Percentiles rank a stretch among this genome's conserved stretches.
phyloP scores from a whole-genome alignment of 2,329 filamentous ascomycete species.

The Coniella lustricola region DNA sequence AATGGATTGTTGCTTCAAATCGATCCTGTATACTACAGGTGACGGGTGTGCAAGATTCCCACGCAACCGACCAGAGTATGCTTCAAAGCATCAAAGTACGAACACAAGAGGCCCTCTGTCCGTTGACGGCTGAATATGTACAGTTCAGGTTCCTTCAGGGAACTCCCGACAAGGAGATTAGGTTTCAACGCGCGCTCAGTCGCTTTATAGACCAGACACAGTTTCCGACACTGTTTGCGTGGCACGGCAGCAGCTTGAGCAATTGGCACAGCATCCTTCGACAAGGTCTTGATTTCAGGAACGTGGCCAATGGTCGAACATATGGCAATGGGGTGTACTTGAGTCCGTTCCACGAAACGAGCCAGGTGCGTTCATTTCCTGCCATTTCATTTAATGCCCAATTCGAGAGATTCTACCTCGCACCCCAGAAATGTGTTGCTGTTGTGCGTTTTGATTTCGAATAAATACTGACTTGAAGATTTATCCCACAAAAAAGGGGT shows the following conservation, averaged over 20 bases:
- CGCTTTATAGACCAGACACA: constrained; percentile 14
- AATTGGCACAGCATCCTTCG: constrained; percentile 69
- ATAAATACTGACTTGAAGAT: background rate
- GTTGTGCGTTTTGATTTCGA: background rate
- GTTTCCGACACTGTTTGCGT: constrained; percentile 23
- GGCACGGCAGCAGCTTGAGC: constrained; percentile 45
- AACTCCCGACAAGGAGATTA: constrained; percentile 76
- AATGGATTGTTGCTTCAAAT: constrained; percentile 89
- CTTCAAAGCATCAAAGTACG: constrained; percentile 22
- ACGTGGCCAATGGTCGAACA: constrained; percentile 56
- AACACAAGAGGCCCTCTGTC: constrained; percentile 48
- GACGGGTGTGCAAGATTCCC: constrained; percentile 2
- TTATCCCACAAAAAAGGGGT: constrained; percentile 1
- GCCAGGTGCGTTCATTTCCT: constrained; percentile 25
- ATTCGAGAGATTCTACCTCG: too few species aligned
- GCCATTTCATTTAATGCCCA: too few species aligned
- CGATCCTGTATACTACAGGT: constrained; percentile 79
- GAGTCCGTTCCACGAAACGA: constrained; percentile 51
- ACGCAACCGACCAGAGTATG: constrained; percentile 31
- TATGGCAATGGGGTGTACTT: constrained; percentile 81
- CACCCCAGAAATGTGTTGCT: background rate
- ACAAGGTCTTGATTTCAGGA: constrained; percentile 68
- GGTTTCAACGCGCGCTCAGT: constrained; percentile 60
- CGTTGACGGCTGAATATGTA: constrained; percentile 55
- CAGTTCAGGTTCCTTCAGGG: constrained; percentile 88